A percentile compares a stretch with the other conserved stretches of the same genome.
These are phyloP conservation scores for Aureobasidium sp. DNA, from an alignment of 2,329 filamentous ascomycete genomes.

Conservation along the genomic window DNA sequence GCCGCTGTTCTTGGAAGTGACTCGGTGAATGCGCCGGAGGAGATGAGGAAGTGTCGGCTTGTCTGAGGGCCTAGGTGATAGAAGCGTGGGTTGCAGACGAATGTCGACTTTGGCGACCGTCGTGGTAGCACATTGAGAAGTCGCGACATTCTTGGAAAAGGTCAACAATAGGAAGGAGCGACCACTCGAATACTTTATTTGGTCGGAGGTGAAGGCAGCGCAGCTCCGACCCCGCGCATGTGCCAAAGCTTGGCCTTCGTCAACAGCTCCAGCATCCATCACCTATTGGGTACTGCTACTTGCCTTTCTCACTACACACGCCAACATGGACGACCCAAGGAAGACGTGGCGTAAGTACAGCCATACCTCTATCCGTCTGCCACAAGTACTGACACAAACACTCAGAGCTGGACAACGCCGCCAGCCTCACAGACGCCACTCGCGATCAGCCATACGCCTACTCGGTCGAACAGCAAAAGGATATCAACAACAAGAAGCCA, in stretches of 20 bases:
- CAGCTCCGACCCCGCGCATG: neutral
- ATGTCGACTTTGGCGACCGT: neutral
- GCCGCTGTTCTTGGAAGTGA: neutral
- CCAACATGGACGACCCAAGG: slow-evolving; percentile 17
- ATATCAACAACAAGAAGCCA: slow-evolving; percentile 57
- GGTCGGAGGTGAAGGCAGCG: neutral
- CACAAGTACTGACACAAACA: neutral
- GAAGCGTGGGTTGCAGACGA: neutral
- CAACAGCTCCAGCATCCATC: slow-evolving; percentile 1
- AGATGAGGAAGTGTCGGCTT: neutral
- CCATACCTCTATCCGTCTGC: neutral
- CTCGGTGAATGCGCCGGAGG: neutral
- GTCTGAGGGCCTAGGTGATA: neutral
- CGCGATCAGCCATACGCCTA: slow-evolving; percentile 91
- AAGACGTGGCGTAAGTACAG: slow-evolving; percentile 18
- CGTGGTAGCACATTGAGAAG: neutral
- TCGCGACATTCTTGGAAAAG: neutral
- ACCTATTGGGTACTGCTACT: no score
- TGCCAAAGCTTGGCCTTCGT: neutral
- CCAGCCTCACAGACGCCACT: slow-evolving; percentile 71
- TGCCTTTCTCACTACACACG: neutral
- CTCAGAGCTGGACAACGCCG: slow-evolving; percentile 78
- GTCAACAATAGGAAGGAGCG: neutral
- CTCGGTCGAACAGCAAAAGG: slow-evolving; percentile 60
- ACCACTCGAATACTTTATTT: neutral